phyloP scores from a whole-genome alignment of 495 filamentous ascomycete genomes.

The Rhypophila decipiens region DNA sequence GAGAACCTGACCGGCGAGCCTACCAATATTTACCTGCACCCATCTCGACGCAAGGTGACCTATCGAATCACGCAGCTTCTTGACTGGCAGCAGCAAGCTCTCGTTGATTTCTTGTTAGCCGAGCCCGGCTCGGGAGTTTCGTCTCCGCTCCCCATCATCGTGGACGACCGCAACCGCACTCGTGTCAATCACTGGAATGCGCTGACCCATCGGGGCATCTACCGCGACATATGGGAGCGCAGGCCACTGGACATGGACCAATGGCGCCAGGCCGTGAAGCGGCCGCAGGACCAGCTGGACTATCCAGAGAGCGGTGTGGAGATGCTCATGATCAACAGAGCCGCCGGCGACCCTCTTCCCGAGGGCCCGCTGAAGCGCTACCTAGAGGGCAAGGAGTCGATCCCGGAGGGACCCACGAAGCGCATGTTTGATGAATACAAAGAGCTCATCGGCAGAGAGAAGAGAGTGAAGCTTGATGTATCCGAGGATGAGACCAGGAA shows the following conservation, averaged over 20 bases:
- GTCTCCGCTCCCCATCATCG: slow-evolving; percentile 14
- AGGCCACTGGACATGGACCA: background rate
- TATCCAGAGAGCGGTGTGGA: background rate
- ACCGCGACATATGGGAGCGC: slow-evolving; percentile 19
- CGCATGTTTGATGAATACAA: too few relatives aligned
- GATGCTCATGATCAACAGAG: too few relatives aligned
- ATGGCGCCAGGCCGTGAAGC: background rate
- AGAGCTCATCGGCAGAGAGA: too few relatives aligned
- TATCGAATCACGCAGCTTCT: slow-evolving; percentile 13
- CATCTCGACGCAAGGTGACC: slow-evolving; percentile 8
- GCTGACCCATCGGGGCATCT: slow-evolving; percentile 6
- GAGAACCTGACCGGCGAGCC: slow-evolving; percentile 1
- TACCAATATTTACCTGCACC: slow-evolving; percentile 17
- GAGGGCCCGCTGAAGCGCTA: too few relatives aligned
- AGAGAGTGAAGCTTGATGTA: too few relatives aligned
- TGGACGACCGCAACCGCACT: slow-evolving; percentile 7
- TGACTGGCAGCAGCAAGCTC: slow-evolving; percentile 13
- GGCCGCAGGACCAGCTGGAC: background rate
- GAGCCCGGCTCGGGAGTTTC: background rate
- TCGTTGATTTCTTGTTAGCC: slow-evolving; percentile 16
- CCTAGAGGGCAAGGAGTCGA: too few relatives aligned
- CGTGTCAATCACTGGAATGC: slow-evolving; percentile 14
- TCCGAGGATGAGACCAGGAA: too few relatives aligned
- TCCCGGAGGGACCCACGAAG: too few relatives aligned
- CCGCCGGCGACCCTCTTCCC: too few relatives aligned